Base-by-base conservation (phyloP, 306 rosid genomes). In the Canavalia ensiformis region DNA sequence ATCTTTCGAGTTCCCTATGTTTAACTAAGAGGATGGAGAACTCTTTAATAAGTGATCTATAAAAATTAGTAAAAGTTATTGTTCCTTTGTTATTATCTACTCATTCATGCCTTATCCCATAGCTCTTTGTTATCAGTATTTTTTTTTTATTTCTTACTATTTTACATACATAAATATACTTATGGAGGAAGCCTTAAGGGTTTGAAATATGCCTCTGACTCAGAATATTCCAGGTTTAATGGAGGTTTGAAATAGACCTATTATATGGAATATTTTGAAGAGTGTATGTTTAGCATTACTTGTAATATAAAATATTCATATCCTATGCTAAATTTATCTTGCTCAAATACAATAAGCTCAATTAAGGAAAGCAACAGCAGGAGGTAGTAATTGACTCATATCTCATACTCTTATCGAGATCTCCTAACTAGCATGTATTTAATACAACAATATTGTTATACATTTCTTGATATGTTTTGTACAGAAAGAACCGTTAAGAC, bases 1-100 rank as follows among this genome's bases (percentile, higher is more conserved):
- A 18, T 18, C 25, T 63, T 28, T 80, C 74, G 85, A 18, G 90
- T 88, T 85, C 88, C 90, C 90, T 89, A 88, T 87, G 83, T 79
- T 86, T 50, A 74, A 75, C 81, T 8, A 45, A 56, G 45, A 56
- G 81, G 47, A 31, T 75, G 80, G 78, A 30, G 71, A 79, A 71
- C 85, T 76, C 47, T 69, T 75, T 64, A 1, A 49, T 41, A 67
- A 42, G 54, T 25, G 51, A 34, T n/a, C 80, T 82, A 65, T 49
- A 44, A 18, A 33, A 49, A 44, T 44, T 65, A 12, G 52, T 9
- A 68, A 64, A 12, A 64, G 49, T 25, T 39, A 9, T 42, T 74
- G 10, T 58, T 65, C 30, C 81, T 5, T 59, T 4, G 18, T 13
- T 2, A 55, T 50, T 51, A 12, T 44, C 6, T 12, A 37, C 2